Evolutionary conservation across 208 protist species (phyloP), one percentile per base, ranked within the genome.

Genomic region (Leishmania tropica): DNA sequence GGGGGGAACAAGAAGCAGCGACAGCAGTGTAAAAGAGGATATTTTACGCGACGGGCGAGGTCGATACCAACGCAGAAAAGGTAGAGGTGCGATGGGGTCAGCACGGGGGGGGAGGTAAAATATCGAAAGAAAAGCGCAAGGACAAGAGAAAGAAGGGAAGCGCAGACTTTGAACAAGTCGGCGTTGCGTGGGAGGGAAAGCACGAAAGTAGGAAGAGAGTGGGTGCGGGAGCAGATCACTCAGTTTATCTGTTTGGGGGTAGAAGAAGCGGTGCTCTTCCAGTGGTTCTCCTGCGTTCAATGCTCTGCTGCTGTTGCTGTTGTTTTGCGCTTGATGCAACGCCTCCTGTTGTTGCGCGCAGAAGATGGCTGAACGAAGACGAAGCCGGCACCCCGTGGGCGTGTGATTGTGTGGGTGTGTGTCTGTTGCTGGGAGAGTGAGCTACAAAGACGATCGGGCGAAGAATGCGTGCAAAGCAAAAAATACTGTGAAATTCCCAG

Each of bases 241-340:
- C 48, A 56, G 40, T 15, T 19, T 37, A 47, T 56, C 35, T 37
- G 67, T 6, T 10, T 17, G 48, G 45, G 11, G 19, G 67, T 72
- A 24, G 21, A 47, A 72, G 67, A 47, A 47, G 28, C 17, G 5
- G 45, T 15, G 24, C 53, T 77, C 71, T 37, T 68, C 67, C 51
- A 35, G 28, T 78, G 24, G n/a, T 42, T 65, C 73, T 76, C 73
- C 37, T 42, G 48, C 73, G n/a, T n/a, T 37, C 35, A 58, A 31
- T 42, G 1, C n/a, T 45, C 51, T 54, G n/a, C 6, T 13, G 48
- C 24, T 35, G 68, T 28, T 76, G 68, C 19, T 76, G 11, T 70
- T 70, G n/a, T 4, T 72, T 47, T n/a, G n/a, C 6, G 67, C 15
- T 28, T 8, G 7, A 31, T 47, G 47, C 17, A 56, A 19, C 40